phyloP scores from a whole-genome alignment of 2,329 filamentous ascomycete species.

The Exserohilum turcica region DNA sequence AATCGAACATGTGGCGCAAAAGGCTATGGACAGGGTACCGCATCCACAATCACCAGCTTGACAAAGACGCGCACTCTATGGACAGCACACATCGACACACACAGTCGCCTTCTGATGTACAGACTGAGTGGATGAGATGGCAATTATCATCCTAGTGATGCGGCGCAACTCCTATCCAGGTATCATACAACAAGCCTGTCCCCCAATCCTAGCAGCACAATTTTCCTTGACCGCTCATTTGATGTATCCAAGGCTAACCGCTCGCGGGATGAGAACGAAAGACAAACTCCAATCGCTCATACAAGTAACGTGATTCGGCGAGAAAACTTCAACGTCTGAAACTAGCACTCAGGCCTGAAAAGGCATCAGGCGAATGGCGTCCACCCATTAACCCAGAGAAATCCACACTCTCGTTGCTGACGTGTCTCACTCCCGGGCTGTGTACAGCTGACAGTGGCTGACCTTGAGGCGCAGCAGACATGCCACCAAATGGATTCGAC shows the following conservation, averaged over 20 bases:
- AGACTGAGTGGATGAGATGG: conserved; percentile 2
- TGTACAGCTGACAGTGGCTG: conserved; percentile 31
- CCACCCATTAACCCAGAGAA: conserved; percentile 67
- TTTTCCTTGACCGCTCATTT: neutral
- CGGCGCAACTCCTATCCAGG: conserved; percentile 9
- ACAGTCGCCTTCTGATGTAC: neutral
- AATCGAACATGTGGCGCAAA: neutral
- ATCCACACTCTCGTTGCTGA: conserved; percentile 73
- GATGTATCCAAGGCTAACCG: conserved; percentile 3
- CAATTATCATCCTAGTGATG: conserved; percentile 8
- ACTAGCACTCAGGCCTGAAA: conserved; percentile 72
- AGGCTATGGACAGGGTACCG: neutral
- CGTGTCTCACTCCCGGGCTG: conserved; percentile 48
- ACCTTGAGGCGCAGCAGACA: conserved; percentile 23
- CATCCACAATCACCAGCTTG: neutral
- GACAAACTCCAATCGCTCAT: neutral
- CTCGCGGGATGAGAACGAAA: neutral
- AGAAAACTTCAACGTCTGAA: conserved; percentile 36
- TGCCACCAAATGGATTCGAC: conserved; percentile 62
- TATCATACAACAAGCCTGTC: conserved; percentile 14
- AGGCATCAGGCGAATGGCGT: conserved; percentile 78
- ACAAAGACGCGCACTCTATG: neutral
- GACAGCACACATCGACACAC: neutral
- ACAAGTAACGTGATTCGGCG: neutral
- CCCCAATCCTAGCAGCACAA: neutral